Base-by-base conservation (phyloP, 257 asterid species). In the Petrea volubilis region DNA sequence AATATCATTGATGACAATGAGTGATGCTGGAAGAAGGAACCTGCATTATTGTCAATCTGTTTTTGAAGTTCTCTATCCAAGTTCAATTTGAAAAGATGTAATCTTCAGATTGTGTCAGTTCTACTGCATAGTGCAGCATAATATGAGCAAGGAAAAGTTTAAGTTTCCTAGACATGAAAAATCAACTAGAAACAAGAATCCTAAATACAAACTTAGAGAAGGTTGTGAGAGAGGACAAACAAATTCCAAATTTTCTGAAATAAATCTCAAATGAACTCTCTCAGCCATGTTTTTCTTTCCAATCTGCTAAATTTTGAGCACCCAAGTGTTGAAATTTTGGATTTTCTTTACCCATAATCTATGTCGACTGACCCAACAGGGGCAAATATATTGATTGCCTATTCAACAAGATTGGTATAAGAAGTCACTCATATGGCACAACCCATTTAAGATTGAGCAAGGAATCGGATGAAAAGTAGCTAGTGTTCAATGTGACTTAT, bases 1-100 rank as follows among this genome's bases (percentile, higher is more conserved):
- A 53, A 86, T 83, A 64, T 91, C 97, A 55, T 89, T 87, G 79
- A 91, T 81, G 64, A 87, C 91, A 24, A 91, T 89, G 63, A 91
- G 96, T 44, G 96, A 91, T 75, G 96, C 97, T 56, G 97, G 97
- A 79, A 91, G 95, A 86, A 89, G 97, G 84, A 91, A 91, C 97
- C 97, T 91, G 97, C 91, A 87, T 52, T 40, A 70, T 47, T 62
- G 51, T 60, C 64, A 77, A 68, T 34, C 71, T 55, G 63, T 43
- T 59, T 74, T 52, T 75, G 36, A 81, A 71, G 74, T 70, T 74
- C 66, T 70, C 68, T 69, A 75, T 17, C 62, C 38, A 78, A 28
- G 71, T 68, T 55, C 66, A 63, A 33, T 60, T n/a, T 63, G 28
- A 27, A 31, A 21, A 33, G 33, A 70, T 17, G 66, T 55, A 53